A percentile compares a stretch with the other conserved stretches of the same genome.
Conservation (phyloP, 2,329 filamentous ascomycete genomes). For the Scleromitrula shiraiana region DNA sequence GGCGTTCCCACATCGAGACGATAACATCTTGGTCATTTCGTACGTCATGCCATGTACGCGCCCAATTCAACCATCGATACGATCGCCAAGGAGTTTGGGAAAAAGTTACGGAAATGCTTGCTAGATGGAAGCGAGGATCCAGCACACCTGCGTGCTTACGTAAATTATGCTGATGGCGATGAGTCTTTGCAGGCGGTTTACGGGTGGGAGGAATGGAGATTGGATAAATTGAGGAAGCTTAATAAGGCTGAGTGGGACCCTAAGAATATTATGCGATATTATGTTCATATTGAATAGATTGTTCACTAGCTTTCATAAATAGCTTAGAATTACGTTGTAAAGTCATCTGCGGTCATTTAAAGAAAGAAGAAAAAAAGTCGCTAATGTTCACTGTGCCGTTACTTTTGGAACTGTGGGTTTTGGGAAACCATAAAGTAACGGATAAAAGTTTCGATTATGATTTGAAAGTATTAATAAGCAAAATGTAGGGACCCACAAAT, state of each 20-base stretch:
- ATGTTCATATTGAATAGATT: conserved; percentile 15
- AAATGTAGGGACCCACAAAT: no score
- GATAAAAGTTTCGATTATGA: no score
- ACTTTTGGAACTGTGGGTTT: no score
- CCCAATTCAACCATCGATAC: background rate
- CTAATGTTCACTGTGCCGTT: no score
- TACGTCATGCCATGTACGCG: background rate
- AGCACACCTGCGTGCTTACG: conserved; percentile 27
- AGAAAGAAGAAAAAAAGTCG: no score
- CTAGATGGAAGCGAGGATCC: background rate
- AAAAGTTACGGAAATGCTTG: background rate
- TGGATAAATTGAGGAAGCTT: conserved; percentile 35
- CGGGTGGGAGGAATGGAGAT: conserved; percentile 41
- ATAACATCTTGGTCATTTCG: background rate
- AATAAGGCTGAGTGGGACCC: conserved; percentile 45
- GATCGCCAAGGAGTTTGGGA: background rate
- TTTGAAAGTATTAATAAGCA: no score
- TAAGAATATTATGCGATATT: conserved; percentile 36
- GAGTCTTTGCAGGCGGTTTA: conserved; percentile 38
- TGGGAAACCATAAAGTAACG: no score
- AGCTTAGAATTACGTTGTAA: no score
- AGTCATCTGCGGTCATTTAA: no score
- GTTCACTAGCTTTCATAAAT: no score
- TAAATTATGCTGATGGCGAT: conserved; percentile 44
- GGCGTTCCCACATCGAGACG: background rate